Evolutionary conservation across 2,329 filamentous ascomycete genomes (phyloP).

Genomic region (Arachnomyces sp.): DNA sequence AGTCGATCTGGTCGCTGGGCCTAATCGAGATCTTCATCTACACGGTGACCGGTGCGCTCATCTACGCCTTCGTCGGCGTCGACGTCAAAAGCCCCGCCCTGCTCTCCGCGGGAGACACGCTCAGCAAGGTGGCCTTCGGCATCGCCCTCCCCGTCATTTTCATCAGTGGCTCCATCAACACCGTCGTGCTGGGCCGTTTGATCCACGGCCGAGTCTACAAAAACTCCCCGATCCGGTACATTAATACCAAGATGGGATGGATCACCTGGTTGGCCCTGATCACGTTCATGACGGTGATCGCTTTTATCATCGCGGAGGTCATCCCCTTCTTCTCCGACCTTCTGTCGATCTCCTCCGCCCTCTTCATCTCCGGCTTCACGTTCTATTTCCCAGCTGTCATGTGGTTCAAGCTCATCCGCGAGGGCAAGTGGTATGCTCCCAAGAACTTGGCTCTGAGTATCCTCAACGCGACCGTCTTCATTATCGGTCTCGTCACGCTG

Average conservation of each 20-base stretch:
- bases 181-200: slow-evolving; percentile 26
- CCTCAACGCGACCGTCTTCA: slow-evolving; percentile 62
- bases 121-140: slow-evolving; percentile 61
- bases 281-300: slow-evolving; percentile 60
- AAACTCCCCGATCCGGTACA: slow-evolving; percentile 27
- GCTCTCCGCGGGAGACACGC: slow-evolving; percentile 48
- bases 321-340: slow-evolving; percentile 77
- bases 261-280: slow-evolving; percentile 25
- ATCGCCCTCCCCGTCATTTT: slow-evolving; percentile 51
- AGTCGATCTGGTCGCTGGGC: slow-evolving; percentile 57
- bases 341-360: slow-evolving; percentile 44
- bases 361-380: slow-evolving; percentile 84
- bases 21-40: slow-evolving; percentile 55
- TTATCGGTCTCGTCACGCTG: slow-evolving; percentile 66
- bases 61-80: slow-evolving; percentile 60
- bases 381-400: slow-evolving; percentile 57
- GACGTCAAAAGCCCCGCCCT: slow-evolving; percentile 59
- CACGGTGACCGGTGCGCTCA: slow-evolving; percentile 57
- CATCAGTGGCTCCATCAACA: slow-evolving; percentile 32
- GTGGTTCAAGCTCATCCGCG: slow-evolving; percentile 24
- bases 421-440: slow-evolving; percentile 19
- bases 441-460: slow-evolving; percentile 47
- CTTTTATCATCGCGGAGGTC: slow-evolving; percentile 76
- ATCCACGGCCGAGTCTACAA: slow-evolving; percentile 28
- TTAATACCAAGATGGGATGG: slow-evolving; percentile 30